phyloP scores from a whole-genome alignment of 139 green algal species.

The Gonium pectorale region DNA sequence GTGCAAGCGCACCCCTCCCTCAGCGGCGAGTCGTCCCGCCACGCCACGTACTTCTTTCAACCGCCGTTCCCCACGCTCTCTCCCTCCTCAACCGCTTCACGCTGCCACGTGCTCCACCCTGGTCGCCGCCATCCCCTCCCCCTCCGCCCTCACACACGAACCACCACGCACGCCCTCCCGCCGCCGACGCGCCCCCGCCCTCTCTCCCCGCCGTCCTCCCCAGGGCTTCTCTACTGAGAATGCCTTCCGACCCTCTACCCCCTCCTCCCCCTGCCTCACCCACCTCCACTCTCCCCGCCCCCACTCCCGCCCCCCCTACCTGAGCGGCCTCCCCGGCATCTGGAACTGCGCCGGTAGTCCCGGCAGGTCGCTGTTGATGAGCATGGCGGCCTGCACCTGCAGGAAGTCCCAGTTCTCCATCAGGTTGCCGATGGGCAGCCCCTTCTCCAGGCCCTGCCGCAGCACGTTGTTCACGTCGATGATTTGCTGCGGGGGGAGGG shows the following conservation, averaged over 20 bases:
- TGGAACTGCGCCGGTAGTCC: slow-evolving; percentile 85
- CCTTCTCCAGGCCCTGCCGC: slow-evolving; percentile 83
- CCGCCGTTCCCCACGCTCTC: no score
- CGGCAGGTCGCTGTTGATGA: slow-evolving; percentile 97
- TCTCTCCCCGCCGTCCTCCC: no score
- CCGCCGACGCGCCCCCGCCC: no score
- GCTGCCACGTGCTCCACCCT: no score
- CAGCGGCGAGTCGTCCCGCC: no score
- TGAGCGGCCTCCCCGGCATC: slow-evolving; percentile 79
- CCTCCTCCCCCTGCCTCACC: background rate
- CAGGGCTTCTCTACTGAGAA: no score
- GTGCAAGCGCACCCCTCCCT: no score
- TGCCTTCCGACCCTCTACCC: no score
- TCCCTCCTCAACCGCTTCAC: no score
- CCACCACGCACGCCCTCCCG: no score
- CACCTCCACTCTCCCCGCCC: background rate
- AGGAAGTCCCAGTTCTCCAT: slow-evolving; percentile 99
- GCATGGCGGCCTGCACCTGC: slow-evolving; percentile 87
- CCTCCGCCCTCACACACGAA: background rate
- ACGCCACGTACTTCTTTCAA: no score
- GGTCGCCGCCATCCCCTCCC: no score
- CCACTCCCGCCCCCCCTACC: slow-evolving; percentile 46
- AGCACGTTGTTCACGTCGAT: slow-evolving; percentile 93
- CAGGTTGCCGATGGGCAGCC: slow-evolving; percentile 81
- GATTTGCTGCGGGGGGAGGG: slow-evolving; percentile 64